These are phyloP conservation scores for Euphrasia arctica DNA, from an alignment of 305 asterid genomes.

Conservation along the genomic window DNA sequence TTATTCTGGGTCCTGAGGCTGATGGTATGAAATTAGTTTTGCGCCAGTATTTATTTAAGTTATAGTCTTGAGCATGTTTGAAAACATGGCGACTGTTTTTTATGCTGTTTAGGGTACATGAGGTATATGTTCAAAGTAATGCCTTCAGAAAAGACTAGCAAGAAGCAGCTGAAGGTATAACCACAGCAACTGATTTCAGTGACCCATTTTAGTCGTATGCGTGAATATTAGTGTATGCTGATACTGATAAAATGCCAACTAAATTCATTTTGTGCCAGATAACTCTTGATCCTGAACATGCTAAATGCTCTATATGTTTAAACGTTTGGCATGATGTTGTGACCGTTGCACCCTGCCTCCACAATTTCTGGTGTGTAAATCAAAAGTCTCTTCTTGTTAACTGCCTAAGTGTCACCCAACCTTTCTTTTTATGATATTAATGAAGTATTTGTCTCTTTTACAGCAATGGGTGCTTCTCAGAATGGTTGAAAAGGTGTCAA, in stretches of 20 bases:
- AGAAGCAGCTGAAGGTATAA: conserved; percentile 66
- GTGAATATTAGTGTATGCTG: neutral
- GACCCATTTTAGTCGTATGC: conserved; percentile 11
- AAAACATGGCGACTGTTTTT: conserved; percentile 17
- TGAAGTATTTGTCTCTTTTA: conserved; percentile 27
- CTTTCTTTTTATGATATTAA: conserved; percentile 13
- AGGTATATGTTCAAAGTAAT: conserved; percentile 69
- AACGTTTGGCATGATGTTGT: conserved; percentile 97
- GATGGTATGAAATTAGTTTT: conserved; percentile 42
- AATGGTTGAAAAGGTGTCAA: conserved; percentile 93
- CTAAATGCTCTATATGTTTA: conserved; percentile 86
- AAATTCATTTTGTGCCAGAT: conserved; percentile 41
- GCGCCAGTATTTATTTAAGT: conserved; percentile 10
- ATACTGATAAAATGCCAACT: conserved; percentile 23
- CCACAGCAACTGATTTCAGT: conserved; percentile 1
- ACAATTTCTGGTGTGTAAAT: conserved; percentile 75
- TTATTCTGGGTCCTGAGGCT: conserved; percentile 54
- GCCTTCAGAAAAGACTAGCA: conserved; percentile 51
- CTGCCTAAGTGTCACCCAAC: conserved; percentile 14
- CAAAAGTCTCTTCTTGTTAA: conserved; percentile 17
- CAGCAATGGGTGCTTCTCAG: conserved; percentile 99
- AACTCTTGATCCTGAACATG: conserved; percentile 77
- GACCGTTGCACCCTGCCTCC: conserved; percentile 97
- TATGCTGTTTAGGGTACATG: conserved; percentile 57
- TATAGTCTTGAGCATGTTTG: conserved; percentile 14